Conservation (phyloP, 1,284 basidiomycete species). For the Ustilago cynodontis region DNA sequence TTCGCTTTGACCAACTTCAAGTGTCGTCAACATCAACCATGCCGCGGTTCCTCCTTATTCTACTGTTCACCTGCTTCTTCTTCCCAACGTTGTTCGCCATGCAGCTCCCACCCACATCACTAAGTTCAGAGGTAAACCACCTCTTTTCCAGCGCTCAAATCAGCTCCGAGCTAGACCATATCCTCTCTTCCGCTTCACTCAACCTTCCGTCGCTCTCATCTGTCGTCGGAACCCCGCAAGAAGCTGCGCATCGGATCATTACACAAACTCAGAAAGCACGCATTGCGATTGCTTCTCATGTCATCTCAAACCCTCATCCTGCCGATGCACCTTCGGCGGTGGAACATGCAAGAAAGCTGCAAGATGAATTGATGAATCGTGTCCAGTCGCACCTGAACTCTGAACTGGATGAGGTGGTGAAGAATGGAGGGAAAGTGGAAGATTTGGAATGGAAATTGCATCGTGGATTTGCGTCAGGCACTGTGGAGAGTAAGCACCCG, state of each 20-base stretch:
- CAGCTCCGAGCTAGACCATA: background rate
- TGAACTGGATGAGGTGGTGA: conserved; percentile 2
- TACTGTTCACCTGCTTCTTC: background rate
- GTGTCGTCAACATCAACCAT: background rate
- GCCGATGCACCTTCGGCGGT: background rate
- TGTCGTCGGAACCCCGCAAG: background rate
- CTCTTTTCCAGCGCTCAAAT: background rate
- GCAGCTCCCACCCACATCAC: background rate
- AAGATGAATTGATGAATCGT: conserved; percentile 14
- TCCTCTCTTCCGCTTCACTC: background rate
- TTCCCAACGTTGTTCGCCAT: background rate
- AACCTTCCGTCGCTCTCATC: background rate
- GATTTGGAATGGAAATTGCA: conserved; percentile 19
- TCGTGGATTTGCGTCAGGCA: conserved; percentile 13
- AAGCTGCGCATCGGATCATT: conserved; percentile 8
- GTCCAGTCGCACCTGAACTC: conserved; percentile 8
- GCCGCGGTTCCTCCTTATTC: background rate
- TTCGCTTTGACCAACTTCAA: background rate
- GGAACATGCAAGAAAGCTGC: conserved; percentile 8
- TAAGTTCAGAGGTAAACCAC: background rate
- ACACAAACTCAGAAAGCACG: conserved; percentile 14
- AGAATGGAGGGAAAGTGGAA: background rate
- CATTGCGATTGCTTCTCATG: conserved; percentile 20
- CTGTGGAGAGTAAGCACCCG: conserved; percentile 5
- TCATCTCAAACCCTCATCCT: background rate